Evolutionary conservation across 495 filamentous ascomycete species (phyloP).

Genomic region (Lindgomyces ingoldianus): DNA sequence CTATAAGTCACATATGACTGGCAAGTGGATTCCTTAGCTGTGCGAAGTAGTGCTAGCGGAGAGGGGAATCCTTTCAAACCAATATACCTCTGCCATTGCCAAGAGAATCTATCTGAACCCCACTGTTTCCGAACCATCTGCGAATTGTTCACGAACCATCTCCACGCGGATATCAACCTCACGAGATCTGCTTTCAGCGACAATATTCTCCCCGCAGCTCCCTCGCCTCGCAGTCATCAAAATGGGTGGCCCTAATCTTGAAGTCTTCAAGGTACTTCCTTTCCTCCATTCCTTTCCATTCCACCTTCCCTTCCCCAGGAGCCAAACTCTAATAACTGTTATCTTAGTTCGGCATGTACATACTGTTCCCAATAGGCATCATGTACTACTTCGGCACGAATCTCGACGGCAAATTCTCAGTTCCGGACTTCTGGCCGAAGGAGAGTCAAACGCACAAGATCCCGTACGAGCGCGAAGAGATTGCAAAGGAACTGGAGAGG

Average conservation of each 20-base stretch:
- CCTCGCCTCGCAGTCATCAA: constrained; percentile 17
- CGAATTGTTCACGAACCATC: too few species aligned
- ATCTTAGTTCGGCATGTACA: constrained; percentile 88
- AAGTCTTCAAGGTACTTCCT: constrained; percentile 83
- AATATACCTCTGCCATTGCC: too few species aligned
- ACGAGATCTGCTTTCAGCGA: background rate
- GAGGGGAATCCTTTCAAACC: too few species aligned
- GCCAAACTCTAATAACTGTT: constrained; percentile 8
- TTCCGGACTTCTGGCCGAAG: constrained; percentile 92
- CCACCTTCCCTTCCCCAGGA: background rate
- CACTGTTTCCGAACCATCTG: too few species aligned
- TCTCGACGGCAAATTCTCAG: constrained; percentile 84
- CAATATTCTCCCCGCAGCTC: background rate
- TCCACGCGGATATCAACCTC: background rate
- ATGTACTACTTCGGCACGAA: constrained; percentile 99
- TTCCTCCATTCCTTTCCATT: constrained; percentile 5
- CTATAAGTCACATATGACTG: too few species aligned
- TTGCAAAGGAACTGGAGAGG: constrained; percentile 36
- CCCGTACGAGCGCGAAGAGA: constrained; percentile 86
- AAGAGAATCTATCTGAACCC: too few species aligned
- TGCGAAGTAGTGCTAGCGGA: too few species aligned
- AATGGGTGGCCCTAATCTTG: constrained; percentile 87
- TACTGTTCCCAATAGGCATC: constrained; percentile 96
- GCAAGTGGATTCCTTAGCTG: too few species aligned
- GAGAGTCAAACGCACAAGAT: constrained; percentile 83